These are phyloP conservation scores for Colletotrichum sansevieriae DNA, from an alignment of 2,329 filamentous ascomycete genomes.

Conservation along the genomic window DNA sequence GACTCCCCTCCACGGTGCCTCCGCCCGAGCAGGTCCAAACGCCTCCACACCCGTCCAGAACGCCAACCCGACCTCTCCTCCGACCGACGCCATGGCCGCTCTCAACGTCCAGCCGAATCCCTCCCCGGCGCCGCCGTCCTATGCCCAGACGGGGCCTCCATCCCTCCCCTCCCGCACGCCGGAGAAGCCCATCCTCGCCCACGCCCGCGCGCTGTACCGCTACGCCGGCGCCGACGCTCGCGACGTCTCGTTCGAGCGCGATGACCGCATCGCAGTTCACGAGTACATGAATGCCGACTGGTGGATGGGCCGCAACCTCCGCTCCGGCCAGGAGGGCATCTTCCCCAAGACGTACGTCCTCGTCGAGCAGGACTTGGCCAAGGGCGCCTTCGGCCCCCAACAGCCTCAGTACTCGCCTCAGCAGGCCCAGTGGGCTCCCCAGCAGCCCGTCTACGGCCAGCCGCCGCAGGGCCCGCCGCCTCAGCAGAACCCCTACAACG, in stretches of 20 bases:
- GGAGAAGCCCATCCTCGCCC: constrained; percentile 72
- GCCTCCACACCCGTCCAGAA: constrained; percentile 50
- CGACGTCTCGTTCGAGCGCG: constrained; percentile 83
- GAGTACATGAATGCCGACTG: constrained; percentile 98
- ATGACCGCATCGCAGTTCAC: constrained; percentile 83
- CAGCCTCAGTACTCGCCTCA: constrained; percentile 47
- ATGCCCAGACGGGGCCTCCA: constrained; percentile 61
- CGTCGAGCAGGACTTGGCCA: constrained; percentile 71
- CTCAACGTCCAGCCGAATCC: constrained; percentile 52
- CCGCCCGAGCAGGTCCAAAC: constrained; percentile 54
- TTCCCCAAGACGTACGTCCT: constrained; percentile 95
- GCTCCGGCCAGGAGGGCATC: constrained; percentile 88
- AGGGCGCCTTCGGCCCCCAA: constrained; percentile 39
- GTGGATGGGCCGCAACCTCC: constrained; percentile 91
- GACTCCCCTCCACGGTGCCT: constrained; percentile 67
- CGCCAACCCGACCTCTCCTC: constrained; percentile 46
- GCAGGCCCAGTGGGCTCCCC: constrained; percentile 43
- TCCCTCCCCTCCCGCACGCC: constrained; percentile 56
- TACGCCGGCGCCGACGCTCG: constrained; percentile 85
- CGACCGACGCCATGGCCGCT: constrained; percentile 57
- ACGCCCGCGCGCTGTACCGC: constrained; percentile 85
- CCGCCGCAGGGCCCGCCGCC: constrained; percentile 57
- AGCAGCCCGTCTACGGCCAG: constrained; percentile 53
- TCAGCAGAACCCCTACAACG: constrained; percentile 74
- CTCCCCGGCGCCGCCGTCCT: constrained; percentile 63